phyloP scores from a whole-genome alignment of 176 grass and related monocot species.

The Pontederia paniculata region DNA sequence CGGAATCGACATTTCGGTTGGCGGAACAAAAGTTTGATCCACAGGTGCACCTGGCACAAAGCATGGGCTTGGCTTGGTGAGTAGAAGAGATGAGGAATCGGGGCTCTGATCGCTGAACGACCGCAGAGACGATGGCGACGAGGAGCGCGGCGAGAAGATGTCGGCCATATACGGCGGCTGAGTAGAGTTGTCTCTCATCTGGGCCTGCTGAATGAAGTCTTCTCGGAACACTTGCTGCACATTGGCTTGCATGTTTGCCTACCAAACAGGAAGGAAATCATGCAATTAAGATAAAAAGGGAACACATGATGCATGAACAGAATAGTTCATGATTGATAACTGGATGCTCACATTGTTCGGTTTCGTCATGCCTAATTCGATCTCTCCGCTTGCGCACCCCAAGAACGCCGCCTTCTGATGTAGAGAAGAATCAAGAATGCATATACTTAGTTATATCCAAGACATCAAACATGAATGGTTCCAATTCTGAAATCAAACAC shows the following conservation, averaged over 20 bases:
- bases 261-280: background rate
- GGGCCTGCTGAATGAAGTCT: background rate
- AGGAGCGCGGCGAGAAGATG: slow-evolving; percentile 1
- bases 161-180: background rate
- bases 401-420: slow-evolving; percentile 1
- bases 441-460: too few relatives aligned
- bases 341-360: background rate
- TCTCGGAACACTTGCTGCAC: slow-evolving; percentile 18
- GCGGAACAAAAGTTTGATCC: background rate
- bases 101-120: slow-evolving; percentile 38
- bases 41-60: background rate
- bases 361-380: background rate
- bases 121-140: slow-evolving; percentile 24
- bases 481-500: too few relatives aligned
- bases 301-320: background rate
- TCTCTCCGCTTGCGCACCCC: slow-evolving; percentile 6
- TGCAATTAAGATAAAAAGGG: background rate
- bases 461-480: too few relatives aligned
- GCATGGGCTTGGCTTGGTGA: background rate
- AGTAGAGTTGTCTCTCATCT: background rate
- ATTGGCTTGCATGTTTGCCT: slow-evolving; percentile 42
- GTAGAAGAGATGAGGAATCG: slow-evolving; percentile 31
- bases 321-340: background rate
- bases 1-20: slow-evolving; percentile 1
- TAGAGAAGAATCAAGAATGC: background rate